A percentile compares a stretch with the other conserved stretches of the same genome.
Evolutionary conservation across 176 grass and related monocot species (phyloP).

Genomic region (Lolium perenne): DNA sequence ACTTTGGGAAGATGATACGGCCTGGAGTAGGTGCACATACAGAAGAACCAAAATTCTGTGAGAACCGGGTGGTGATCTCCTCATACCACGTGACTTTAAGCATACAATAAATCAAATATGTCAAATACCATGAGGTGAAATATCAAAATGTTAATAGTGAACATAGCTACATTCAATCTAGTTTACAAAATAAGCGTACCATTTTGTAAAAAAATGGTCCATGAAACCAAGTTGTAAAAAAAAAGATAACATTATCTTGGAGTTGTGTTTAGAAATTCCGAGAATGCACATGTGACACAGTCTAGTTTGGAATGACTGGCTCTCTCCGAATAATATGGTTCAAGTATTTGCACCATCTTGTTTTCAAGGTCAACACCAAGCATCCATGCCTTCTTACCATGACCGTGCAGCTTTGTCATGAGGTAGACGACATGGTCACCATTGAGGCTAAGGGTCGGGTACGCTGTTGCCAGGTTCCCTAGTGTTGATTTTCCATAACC

Average conservation of each 20-base stretch:
- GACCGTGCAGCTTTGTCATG: neutral
- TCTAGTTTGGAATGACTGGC: neutral
- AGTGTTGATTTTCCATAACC: neutral
- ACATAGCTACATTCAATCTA: neutral
- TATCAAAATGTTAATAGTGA: too few relatives aligned
- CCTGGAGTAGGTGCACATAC: too few relatives aligned
- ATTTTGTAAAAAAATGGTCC: neutral
- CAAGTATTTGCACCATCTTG: neutral
- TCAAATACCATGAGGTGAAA: too few relatives aligned
- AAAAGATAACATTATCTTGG: neutral
- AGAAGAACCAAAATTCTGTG: too few relatives aligned
- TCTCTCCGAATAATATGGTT: neutral
- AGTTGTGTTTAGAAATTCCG: neutral
- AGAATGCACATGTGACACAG: neutral
- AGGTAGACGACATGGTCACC: neutral
- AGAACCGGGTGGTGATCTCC: too few relatives aligned
- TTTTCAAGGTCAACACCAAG: neutral
- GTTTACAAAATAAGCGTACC: neutral
- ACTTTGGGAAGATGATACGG: too few relatives aligned
- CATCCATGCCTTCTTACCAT: neutral
- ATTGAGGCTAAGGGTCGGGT: neutral
- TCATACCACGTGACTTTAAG: too few relatives aligned
- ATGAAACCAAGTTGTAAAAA: neutral
- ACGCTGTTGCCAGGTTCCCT: neutral
- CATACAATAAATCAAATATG: too few relatives aligned